These are phyloP conservation scores for Tephrocybe sp. DNA, from an alignment of 768 basidiomycete genomes.

Conservation along the genomic window DNA sequence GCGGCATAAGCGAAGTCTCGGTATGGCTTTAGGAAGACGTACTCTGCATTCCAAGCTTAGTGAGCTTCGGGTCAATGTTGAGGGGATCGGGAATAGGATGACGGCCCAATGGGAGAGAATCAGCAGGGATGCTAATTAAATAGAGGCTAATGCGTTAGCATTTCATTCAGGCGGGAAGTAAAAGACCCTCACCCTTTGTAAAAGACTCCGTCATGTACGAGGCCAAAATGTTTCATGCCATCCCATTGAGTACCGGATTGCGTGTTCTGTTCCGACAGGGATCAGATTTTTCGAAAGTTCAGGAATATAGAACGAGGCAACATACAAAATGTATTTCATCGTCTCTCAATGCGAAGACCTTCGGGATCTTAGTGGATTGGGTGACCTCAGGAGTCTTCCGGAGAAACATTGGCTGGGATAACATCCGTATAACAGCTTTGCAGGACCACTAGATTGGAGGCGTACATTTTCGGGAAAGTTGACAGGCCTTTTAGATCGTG, in stretches of 20 bases:
- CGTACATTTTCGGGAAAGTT: constrained; percentile 63
- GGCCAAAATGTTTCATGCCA: constrained; percentile 57
- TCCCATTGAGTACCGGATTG: constrained; percentile 76
- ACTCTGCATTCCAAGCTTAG: constrained; percentile 67
- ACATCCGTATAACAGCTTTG: too few species aligned
- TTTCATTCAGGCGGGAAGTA: not conserved
- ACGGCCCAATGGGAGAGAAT: constrained; percentile 42
- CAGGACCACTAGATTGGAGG: too few species aligned
- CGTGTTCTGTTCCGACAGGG: constrained; percentile 49
- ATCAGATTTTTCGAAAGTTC: not conserved
- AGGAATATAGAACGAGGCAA: not conserved
- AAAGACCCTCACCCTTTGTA: constrained; percentile 53
- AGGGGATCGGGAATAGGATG: constrained; percentile 47
- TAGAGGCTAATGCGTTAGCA: not conserved
- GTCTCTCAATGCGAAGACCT: constrained; percentile 30
- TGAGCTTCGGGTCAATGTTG: constrained; percentile 42
- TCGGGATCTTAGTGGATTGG: constrained; percentile 29
- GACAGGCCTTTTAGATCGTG: constrained; percentile 47
- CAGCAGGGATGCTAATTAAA: constrained; percentile 44
- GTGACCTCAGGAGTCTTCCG: constrained; percentile 53
- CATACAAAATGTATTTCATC: constrained; percentile 58
- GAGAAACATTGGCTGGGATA: constrained; percentile 45
- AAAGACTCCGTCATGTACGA: constrained; percentile 52
- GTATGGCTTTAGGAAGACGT: not conserved
- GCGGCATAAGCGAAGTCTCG: constrained; percentile 28